Conservation (phyloP, 2,329 filamentous ascomycete species). For the Diaporthe destruens region DNA sequence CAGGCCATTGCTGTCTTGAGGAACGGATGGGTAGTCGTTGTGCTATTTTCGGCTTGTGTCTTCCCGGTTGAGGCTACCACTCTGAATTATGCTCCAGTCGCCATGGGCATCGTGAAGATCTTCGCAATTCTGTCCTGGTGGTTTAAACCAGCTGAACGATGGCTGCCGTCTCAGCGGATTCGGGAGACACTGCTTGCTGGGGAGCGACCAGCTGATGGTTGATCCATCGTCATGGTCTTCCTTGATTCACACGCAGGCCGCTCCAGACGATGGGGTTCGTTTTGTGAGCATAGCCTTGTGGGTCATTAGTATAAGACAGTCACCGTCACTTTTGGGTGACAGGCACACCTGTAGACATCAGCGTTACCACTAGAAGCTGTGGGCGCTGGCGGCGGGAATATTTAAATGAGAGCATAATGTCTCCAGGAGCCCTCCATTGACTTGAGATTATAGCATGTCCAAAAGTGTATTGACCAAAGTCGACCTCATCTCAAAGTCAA, state of each 20-base stretch:
- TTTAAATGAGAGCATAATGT: no score
- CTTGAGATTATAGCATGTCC: no score
- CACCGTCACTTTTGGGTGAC: no score
- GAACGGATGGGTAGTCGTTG: conserved; percentile 63
- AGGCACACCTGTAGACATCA: no score
- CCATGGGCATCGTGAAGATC: conserved; percentile 63
- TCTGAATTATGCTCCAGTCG: conserved; percentile 64
- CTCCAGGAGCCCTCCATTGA: no score
- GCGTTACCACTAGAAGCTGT: no score
- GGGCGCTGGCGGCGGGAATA: no score
- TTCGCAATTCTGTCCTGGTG: conserved; percentile 62
- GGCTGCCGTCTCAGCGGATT: conserved; percentile 61
- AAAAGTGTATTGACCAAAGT: no score
- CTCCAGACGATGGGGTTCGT: no score
- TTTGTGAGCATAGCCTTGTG: no score
- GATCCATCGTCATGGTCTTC: not conserved
- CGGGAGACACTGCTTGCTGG: conserved; percentile 48
- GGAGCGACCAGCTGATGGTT: not conserved
- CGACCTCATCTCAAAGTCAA: no score
- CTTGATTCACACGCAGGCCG: not conserved
- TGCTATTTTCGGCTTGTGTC: conserved; percentile 60
- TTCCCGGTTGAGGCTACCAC: conserved; percentile 58
- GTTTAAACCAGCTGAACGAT: conserved; percentile 59
- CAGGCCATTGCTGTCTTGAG: conserved; percentile 61
- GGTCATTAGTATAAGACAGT: no score